phyloP scores from a whole-genome alignment of 2,329 filamentous ascomycete species.

The Scedosporium boydii region DNA sequence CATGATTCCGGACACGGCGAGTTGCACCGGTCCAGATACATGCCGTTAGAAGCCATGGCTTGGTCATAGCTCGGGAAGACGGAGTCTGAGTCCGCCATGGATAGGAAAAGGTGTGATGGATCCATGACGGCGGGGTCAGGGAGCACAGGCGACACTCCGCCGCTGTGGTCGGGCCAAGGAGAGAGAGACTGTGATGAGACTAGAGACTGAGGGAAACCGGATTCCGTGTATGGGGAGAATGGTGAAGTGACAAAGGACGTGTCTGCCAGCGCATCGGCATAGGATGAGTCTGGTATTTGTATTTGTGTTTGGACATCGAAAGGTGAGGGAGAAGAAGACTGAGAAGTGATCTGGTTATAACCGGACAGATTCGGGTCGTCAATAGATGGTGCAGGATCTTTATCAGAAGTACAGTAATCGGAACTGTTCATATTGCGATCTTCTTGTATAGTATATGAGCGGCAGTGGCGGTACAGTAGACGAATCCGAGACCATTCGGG shows the following conservation, averaged over 20 bases:
- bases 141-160: neutral
- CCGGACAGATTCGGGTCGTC: neutral
- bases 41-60: slow-evolving; percentile 13
- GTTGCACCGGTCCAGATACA: slow-evolving; percentile 22
- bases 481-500: neutral
- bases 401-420: slow-evolving; percentile 2
- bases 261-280: slow-evolving; percentile 1
- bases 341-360: neutral
- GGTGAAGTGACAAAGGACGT: slow-evolving; percentile 2
- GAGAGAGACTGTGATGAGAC: neutral
- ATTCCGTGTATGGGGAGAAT: neutral
- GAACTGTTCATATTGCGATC: slow-evolving; percentile 2
- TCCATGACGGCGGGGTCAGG: slow-evolving; percentile 2
- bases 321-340: neutral
- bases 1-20: slow-evolving; percentile 25
- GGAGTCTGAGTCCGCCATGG: neutral
- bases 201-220: neutral
- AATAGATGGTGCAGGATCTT: slow-evolving; percentile 2
- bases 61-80: slow-evolving; percentile 2
- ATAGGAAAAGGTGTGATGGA: slow-evolving; percentile 2
- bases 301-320: slow-evolving; percentile 4
- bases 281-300: neutral
- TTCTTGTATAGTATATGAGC: neutral
- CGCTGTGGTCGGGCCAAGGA: neutral
- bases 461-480: neutral